Percentiles rank a stretch among this genome's conserved stretches.
Evolutionary conservation across 441 rosid genomes (phyloP).

Genomic region (Viola pubescens): DNA sequence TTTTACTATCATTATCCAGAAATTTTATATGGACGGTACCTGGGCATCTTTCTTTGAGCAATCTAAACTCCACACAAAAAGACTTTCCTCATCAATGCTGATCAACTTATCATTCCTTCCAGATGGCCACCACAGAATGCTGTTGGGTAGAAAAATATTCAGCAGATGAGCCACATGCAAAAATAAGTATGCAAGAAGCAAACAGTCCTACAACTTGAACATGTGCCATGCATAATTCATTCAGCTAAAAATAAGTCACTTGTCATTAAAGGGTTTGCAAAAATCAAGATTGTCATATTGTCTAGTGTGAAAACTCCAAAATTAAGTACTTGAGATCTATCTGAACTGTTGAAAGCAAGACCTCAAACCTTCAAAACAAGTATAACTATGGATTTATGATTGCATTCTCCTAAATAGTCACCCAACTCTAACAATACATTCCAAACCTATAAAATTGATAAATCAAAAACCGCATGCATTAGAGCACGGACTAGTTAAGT

Average conservation of each 20-base stretch:
- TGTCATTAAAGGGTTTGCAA: too few relatives aligned
- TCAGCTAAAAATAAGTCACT: too few relatives aligned
- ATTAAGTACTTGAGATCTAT: not conserved
- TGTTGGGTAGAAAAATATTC: slow-evolving; percentile 20
- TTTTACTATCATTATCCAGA: too few relatives aligned
- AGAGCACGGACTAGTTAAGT: not conserved
- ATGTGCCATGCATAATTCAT: too few relatives aligned
- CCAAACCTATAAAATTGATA: too few relatives aligned
- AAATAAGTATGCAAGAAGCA: slow-evolving; percentile 4
- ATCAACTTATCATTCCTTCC: slow-evolving; percentile 80
- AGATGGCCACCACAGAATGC: slow-evolving; percentile 90
- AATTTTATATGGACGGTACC: slow-evolving; percentile 25
- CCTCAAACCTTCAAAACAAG: slow-evolving; percentile 2
- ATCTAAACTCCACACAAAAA: slow-evolving; percentile 74
- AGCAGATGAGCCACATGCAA: slow-evolving; percentile 12
- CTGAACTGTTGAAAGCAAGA: too few relatives aligned
- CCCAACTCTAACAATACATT: too few relatives aligned
- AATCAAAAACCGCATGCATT: not conserved
- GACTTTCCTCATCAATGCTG: slow-evolving; percentile 72
- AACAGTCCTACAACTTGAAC: too few relatives aligned
- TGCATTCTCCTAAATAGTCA: too few relatives aligned
- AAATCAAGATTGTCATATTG: not conserved
- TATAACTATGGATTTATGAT: too few relatives aligned
- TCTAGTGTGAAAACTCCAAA: not conserved
- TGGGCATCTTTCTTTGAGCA: slow-evolving; percentile 66